Base-by-base conservation (phyloP, 78 protist genomes). In the Monosiga brevicollis region DNA sequence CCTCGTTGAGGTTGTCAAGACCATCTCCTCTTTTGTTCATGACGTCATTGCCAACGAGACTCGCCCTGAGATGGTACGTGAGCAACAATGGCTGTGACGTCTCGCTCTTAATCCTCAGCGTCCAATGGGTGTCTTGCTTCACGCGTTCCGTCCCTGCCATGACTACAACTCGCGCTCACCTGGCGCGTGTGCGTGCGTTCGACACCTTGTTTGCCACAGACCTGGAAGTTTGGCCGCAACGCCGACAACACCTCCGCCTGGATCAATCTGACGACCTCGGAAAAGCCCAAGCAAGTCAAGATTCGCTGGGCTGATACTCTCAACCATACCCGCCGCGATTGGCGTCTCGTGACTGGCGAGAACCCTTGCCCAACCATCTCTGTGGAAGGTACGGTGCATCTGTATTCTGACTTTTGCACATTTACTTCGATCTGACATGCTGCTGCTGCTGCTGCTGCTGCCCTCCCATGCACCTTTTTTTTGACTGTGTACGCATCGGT, bases 271-370 rank as follows among this genome's bases (percentile, higher is more conserved):
- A 41, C 42, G 77, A 20, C 39, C 39, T 10, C 23, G 55, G 32
- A 86, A 85, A 75, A 73, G 34, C 55, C 83, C 76, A 73, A 83
- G 78, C 70, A 75, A 77, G 49, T 41, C 54, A 76, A 78, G 87
- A 83, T 78, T 41, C 0, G 87, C 91, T 11, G 62, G 71, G 0
- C 79, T 85, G 42, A 84, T 73, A 75, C 39, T 74, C 32, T 25
- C 85, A 25, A 42, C 42, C 9, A 79, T 82, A 55, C 78, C 22
- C 41, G 81, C 54, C 84, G 92, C 81, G 92, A 89, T 54, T 89
- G 79, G 78, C 82, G 92, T 42, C 37, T 89, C 37, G 39, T 89
- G 73, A 85, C 79, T 78, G 85, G 92, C 77, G 79, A 23, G 35
- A 32, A 76, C 34, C 6, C 6, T 15, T 49, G 62, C 62, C 62